phyloP scores from a whole-genome alignment of 148 eudicot species.

The Mesembryanthemum crystallinum region DNA sequence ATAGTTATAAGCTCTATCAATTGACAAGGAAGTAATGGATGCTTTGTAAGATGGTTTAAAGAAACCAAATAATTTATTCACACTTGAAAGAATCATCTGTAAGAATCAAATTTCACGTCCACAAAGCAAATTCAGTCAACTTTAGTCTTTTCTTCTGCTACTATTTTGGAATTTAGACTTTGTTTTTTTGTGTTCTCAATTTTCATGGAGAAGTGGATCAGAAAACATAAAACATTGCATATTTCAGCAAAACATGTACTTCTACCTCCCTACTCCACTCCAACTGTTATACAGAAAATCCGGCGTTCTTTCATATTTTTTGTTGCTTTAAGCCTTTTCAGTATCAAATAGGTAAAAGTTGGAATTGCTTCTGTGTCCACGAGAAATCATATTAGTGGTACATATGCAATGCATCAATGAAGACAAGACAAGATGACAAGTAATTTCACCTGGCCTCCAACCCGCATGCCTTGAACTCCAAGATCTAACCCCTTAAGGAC shows the following conservation, averaged over 20 bases:
- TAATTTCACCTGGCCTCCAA: conserved; percentile 88
- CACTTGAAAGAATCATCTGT: not conserved
- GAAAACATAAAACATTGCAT: not conserved
- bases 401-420: no score
- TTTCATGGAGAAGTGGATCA: not conserved
- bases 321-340: not conserved
- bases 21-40: not conserved
- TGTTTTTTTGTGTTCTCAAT: not conserved
- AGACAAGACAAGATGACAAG: not conserved
- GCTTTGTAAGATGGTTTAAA: not conserved
- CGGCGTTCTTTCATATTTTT: not conserved
- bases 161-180: not conserved
- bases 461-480: conserved; percentile 91
- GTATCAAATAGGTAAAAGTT: not conserved
- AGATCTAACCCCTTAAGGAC: conserved; percentile 88
- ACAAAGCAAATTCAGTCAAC: not conserved
- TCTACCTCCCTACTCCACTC: not conserved
- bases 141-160: not conserved
- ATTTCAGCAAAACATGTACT: not conserved
- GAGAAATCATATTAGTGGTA: not conserved
- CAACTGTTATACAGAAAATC: not conserved
- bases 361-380: not conserved
- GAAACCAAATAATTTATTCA: not conserved
- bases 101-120: not conserved
- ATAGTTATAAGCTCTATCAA: not conserved